Conservation (phyloP, 2,329 filamentous ascomycete genomes). For the Didymella exigua region DNA sequence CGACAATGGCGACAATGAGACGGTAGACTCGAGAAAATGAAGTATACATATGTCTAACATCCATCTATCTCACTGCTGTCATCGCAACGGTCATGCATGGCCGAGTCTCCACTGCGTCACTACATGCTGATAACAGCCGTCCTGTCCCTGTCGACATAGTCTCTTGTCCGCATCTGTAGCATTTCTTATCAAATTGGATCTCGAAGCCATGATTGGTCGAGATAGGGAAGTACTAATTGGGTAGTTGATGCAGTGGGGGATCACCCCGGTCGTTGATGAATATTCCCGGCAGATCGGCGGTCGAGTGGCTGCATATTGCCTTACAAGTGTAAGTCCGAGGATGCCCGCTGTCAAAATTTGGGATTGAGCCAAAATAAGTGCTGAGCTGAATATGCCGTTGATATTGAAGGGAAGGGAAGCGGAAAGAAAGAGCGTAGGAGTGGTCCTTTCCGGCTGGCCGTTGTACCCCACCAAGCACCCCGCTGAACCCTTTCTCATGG, state of each 20-base stretch:
- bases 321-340: background rate
- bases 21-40: background rate
- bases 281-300: background rate
- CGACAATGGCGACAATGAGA: background rate
- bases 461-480: conserved; percentile 13
- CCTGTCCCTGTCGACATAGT: background rate
- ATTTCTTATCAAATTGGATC: conserved; percentile 26
- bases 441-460: background rate
- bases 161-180: conserved; percentile 12
- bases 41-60: conserved; percentile 5
- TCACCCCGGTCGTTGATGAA: background rate
- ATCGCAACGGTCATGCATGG: conserved; percentile 15
- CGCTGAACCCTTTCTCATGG: conserved; percentile 3
- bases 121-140: conserved; percentile 18
- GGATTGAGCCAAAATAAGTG: background rate
- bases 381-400: too few relatives aligned
- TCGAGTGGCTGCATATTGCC: background rate
- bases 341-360: background rate
- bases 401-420: background rate
- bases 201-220: conserved; percentile 24
- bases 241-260: conserved; percentile 20
- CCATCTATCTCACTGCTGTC: conserved; percentile 11
- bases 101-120: conserved; percentile 17
- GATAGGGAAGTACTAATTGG: conserved; percentile 23
- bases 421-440: background rate